Evolutionary conservation across 2,329 filamentous ascomycete species (phyloP).

Genomic region (Nemania sp.): DNA sequence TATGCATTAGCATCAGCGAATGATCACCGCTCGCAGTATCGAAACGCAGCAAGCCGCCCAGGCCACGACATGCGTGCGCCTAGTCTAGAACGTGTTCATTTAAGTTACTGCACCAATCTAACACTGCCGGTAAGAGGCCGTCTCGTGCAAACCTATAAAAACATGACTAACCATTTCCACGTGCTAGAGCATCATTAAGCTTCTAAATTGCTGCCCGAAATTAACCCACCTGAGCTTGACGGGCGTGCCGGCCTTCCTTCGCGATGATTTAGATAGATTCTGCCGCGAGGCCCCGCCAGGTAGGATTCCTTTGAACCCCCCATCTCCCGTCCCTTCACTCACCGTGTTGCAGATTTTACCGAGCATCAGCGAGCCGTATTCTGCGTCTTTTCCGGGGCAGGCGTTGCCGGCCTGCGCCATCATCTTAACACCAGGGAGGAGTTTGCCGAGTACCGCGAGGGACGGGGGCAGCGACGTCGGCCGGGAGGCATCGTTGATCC

Average conservation of each 20-base stretch:
- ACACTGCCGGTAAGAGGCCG: conserved; percentile 70
- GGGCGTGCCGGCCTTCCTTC: conserved; percentile 87
- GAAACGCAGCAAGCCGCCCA: conserved; percentile 52
- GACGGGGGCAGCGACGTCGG: conserved; percentile 26
- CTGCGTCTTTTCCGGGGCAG: conserved; percentile 92
- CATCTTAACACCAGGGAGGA: conserved; percentile 68
- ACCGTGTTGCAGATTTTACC: conserved; percentile 74
- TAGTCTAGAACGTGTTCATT: conserved; percentile 88
- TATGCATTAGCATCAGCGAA: conserved; percentile 77
- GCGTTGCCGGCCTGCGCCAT: conserved; percentile 76
- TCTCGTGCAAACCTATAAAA: not conserved
- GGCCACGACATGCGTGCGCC: conserved; percentile 59
- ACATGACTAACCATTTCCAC: conserved; percentile 17
- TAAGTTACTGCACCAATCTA: conserved; percentile 90
- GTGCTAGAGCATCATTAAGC: conserved; percentile 78
- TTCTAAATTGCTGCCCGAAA: conserved; percentile 89
- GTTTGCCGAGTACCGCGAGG: conserved; percentile 48
- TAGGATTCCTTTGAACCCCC: conserved; percentile 43
- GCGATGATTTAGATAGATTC: conserved; percentile 80
- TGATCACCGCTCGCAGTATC: conserved; percentile 54
- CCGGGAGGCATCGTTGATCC: conserved; percentile 17
- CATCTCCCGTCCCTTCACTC: conserved; percentile 28
- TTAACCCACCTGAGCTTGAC: conserved; percentile 94
- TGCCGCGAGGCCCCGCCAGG: conserved; percentile 82
- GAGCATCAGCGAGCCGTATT: conserved; percentile 94